A percentile compares a stretch with the other conserved stretches of the same genome.
These are phyloP conservation scores for Debaryomycetaceae sp. DNA, from an alignment of 1,139 yeast species.

Conservation along the genomic window DNA sequence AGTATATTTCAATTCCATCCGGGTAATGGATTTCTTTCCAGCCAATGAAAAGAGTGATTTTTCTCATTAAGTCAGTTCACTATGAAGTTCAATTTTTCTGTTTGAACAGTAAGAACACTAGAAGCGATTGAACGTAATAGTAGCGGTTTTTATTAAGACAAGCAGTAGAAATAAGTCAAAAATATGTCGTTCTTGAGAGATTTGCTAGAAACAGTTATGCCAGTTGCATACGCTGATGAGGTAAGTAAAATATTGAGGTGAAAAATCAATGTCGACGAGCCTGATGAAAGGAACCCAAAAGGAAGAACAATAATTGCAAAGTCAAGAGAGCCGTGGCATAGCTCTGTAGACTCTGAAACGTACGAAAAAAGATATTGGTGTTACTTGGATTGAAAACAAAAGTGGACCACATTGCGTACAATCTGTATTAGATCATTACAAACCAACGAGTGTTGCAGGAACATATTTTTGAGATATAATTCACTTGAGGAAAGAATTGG, in stretches of 20 bases:
- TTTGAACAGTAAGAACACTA: not conserved
- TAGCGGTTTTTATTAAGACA: not conserved
- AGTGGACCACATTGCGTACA: too few species aligned
- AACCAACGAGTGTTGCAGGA: too few species aligned
- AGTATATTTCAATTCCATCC: too few species aligned
- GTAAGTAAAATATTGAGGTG: constrained; percentile 30
- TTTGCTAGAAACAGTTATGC: constrained; percentile 76
- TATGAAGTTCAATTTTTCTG: not conserved
- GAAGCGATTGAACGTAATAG: not conserved
- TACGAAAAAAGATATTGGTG: too few species aligned
- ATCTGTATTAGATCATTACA: too few species aligned
- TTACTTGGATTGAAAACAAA: too few species aligned
- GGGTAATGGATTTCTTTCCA: constrained; percentile 13
- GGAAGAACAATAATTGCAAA: constrained; percentile 6
- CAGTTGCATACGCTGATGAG: constrained; percentile 88
- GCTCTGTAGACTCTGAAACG: too few species aligned
- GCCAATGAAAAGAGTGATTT: constrained; percentile 25
- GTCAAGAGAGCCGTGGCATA: constrained; percentile 2
- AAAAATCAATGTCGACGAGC: not conserved
- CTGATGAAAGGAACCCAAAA: not conserved
- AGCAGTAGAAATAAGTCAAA: not conserved
- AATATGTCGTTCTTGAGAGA: constrained; percentile 64
- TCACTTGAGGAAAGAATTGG: too few species aligned
- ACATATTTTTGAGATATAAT: too few species aligned
- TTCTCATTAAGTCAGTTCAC: constrained; percentile 15